Conservation (phyloP, 345 rosid species). For the Populus tremula region DNA sequence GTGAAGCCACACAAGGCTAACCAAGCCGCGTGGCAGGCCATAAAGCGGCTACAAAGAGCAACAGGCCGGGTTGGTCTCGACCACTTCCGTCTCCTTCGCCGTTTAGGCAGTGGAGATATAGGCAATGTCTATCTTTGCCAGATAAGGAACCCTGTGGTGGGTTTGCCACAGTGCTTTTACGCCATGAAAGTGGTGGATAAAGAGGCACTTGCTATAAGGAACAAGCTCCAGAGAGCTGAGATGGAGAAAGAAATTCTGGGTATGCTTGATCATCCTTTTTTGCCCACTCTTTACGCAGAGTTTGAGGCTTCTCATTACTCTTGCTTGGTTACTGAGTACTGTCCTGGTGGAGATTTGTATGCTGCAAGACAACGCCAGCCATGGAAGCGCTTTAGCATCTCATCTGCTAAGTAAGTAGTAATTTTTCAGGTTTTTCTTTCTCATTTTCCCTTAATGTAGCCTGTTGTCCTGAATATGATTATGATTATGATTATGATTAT, state of each 20-base stretch:
- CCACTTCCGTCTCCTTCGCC: conserved; percentile 71
- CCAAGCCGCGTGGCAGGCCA: conserved; percentile 84
- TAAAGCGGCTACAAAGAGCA: conserved; percentile 49
- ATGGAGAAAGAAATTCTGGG: conserved; percentile 85
- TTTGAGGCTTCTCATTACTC: conserved; percentile 94
- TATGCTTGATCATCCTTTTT: conserved; percentile 87
- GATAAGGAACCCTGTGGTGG: conserved; percentile 60
- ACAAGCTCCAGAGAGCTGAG: conserved; percentile 80
- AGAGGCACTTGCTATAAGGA: conserved; percentile 83
- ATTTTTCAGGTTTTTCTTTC: neutral
- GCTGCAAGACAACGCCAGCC: conserved; percentile 76
- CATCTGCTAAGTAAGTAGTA: conserved; percentile 64
- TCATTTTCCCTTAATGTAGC: neutral
- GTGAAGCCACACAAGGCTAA: conserved; percentile 93
- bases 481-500: neutral
- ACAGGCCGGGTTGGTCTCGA: conserved; percentile 77
- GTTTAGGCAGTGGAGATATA: conserved; percentile 84
- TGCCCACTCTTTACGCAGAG: conserved; percentile 83
- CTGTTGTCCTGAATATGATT: neutral
- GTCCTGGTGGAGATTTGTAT: conserved; percentile 88
- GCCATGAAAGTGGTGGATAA: conserved; percentile 95
- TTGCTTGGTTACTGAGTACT: conserved; percentile 86
- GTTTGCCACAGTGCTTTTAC: conserved; percentile 55
- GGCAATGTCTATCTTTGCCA: conserved; percentile 95
- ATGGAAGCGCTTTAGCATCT: conserved; percentile 56